A percentile compares a stretch with the other conserved stretches of the same genome.
These are phyloP conservation scores for Aethionema arabicum DNA, from an alignment of 345 rosid genomes.

Conservation along the genomic window DNA sequence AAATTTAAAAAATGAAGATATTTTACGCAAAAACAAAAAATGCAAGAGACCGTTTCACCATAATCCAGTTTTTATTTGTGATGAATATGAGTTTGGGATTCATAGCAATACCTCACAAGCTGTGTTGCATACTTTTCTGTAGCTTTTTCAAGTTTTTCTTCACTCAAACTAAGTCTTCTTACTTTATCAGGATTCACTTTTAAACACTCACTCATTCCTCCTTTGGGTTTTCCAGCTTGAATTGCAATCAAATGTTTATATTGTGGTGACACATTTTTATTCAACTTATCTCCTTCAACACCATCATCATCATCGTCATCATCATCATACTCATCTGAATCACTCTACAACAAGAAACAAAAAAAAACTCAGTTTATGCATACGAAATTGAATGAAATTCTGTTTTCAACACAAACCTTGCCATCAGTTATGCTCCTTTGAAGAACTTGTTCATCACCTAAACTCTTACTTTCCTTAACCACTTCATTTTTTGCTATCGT, in stretches of 20 bases:
- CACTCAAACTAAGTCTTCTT: constrained; percentile 67
- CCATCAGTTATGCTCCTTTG: constrained; percentile 32
- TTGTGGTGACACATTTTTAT: constrained; percentile 37
- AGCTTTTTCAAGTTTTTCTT: constrained; percentile 56
- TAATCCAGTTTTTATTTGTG: neutral
- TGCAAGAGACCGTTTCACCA: too few species aligned
- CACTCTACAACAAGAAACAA: constrained; percentile 18
- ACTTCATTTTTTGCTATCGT: constrained; percentile 51
- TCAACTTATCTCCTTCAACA: constrained; percentile 40
- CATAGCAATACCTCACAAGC: constrained; percentile 45
- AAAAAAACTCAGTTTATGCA: neutral
- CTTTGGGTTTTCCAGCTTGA: constrained; percentile 64
- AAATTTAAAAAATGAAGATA: too few species aligned
- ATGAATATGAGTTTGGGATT: neutral
- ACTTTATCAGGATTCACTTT: constrained; percentile 55
- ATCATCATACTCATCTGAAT: constrained; percentile 34
- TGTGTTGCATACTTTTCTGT: constrained; percentile 47
- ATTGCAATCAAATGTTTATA: constrained; percentile 51
- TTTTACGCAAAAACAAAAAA: too few species aligned
- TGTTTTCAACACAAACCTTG: constrained; percentile 33
- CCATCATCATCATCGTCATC: constrained; percentile 39
- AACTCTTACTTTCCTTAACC: constrained; percentile 11
- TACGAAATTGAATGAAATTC: neutral
- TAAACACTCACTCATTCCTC: constrained; percentile 50
- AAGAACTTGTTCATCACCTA: constrained; percentile 41